Evolutionary conservation across 1,284 basidiomycete genomes (phyloP), one percentile per base, ranked within the genome.

Genomic region (Boletus semigastroideus): DNA sequence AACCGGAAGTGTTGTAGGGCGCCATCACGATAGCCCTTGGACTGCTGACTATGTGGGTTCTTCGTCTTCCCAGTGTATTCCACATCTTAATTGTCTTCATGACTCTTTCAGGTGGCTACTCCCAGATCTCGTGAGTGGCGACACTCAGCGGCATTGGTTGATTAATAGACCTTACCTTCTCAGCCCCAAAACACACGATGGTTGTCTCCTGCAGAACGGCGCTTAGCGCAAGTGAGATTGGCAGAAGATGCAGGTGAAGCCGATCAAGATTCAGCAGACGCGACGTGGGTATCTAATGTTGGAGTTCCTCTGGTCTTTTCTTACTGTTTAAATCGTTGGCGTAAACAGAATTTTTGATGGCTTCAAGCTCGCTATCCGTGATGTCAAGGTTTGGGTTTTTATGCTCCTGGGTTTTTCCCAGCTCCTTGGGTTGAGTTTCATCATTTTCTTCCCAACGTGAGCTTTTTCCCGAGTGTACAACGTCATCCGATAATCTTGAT

Each of bases 361-460:
- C 1, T 65, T 88, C 16, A 74, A 75, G 48, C 65, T 83, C 60
- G 86, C 86, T 0, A 55, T 87, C 49, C 79, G 75, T 51, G 87
- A 90, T 59, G 74, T 76, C 17, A 83, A 86, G 63, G 80, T 86
- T 1, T 71, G 68, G 30, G 64, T 89, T 19, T 83, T 90, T 57
- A 73, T 82, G 42, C 37, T 86, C 12, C 78, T 83, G 74, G 67
- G 67, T 4, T 77, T 74, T 30, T 64, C 76, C 0, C 78, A 80
- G 55, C 64, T 82, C 10, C 62, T 90, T 12, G 86, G 86, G 0
- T 69, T 87, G 27, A 85, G 83, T 42, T 90, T 87, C 65, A 81
- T 86, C 48, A 82, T 84, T 56, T 90, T 86, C 74, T 90, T 89
- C 71, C 84, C 83, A 12, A 86, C 84, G 81, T 84, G 58, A 49